Evolutionary conservation across 1,284 basidiomycete species (phyloP), one percentile per base, ranked within the genome.

Genomic region (Mycosarcoma maydis): DNA sequence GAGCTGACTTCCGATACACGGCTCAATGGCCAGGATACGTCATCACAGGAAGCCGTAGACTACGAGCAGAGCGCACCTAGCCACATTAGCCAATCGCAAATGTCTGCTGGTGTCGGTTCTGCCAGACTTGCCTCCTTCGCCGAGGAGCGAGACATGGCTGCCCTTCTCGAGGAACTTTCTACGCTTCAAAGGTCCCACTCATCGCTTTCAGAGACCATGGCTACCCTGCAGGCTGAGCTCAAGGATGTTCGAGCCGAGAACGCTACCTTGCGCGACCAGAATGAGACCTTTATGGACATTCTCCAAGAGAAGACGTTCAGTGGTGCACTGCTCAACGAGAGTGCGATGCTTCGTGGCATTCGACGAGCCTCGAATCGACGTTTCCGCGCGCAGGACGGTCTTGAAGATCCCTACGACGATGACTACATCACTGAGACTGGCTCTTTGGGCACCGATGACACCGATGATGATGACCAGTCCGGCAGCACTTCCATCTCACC

Each of bases 271-370:
- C 67, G 71, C 43, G 68, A 73, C 32, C 66, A 76, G 47, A 75
- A 73, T 51, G 71, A 75, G 27, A 69, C 67, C 3, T 73, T 71
- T 40, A 68, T 73, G 50, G 73, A 72, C 48, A 71, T 77, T 22
- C 50, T 77, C 3, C 67, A 77, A 39, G 75, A 77, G 36, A 75
- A 75, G 64, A 76, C 75, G 1, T 67, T 77, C 36, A 73, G 71
- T 39, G 75, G 73, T 14, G 73, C 70, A 2, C 43, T 75, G 36
- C 61, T 75, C 36, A 61, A 59, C 36, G 71, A 75, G 24, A 75
- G 70, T 27, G 73, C 73, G 10, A 67, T 77, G 49, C 60, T 76
- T 19, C 59, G 65, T 17, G 65, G 65, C 38, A 48, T 68, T 10
- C 53, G 60, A 41, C 36, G 56, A 13, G 51, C 66, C 16, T 58